These are phyloP conservation scores for Phytopythium delawarense DNA, from an alignment of 352 stramenopile genomes.

Conservation along the genomic window DNA sequence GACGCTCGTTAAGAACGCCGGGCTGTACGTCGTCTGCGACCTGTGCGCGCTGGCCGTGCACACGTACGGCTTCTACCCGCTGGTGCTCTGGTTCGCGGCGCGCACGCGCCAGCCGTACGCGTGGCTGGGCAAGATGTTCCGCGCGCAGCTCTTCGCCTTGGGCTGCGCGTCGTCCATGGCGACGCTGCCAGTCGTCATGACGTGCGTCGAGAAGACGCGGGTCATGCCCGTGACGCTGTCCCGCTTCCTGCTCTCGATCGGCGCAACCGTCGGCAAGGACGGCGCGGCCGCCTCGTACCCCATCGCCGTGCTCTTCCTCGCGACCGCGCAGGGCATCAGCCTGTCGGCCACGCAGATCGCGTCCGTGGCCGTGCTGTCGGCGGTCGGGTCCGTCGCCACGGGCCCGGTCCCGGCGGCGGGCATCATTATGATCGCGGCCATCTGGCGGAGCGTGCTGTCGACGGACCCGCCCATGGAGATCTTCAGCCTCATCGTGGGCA, in stretches of 20 bases:
- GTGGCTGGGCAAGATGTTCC: slow-evolving; percentile 44
- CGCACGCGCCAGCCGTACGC: slow-evolving; percentile 44
- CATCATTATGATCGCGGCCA: slow-evolving; percentile 66
- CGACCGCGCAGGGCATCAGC: slow-evolving; percentile 15
- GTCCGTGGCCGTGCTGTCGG: slow-evolving; percentile 32
- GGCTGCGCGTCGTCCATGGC: slow-evolving; percentile 71
- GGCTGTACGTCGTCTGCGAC: slow-evolving; percentile 42
- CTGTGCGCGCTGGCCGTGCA: slow-evolving; percentile 30
- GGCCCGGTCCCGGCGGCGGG: slow-evolving; percentile 58
- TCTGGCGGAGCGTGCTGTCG: slow-evolving; percentile 59
- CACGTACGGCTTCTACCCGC: slow-evolving; percentile 39
- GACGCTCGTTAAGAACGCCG: slow-evolving; percentile 7
- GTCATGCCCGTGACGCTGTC: slow-evolving; percentile 43
- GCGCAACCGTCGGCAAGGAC: slow-evolving; percentile 59
- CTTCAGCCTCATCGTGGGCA: slow-evolving; percentile 53
- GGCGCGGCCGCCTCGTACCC: slow-evolving; percentile 66
- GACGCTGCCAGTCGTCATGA: slow-evolving; percentile 60
- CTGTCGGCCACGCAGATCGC: slow-evolving; percentile 22
- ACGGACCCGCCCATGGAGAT: slow-evolving; percentile 30
- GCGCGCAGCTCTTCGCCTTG: slow-evolving; percentile 64
- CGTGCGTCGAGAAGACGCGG: slow-evolving; percentile 43
- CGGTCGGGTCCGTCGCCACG: slow-evolving; percentile 60
- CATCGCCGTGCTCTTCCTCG: slow-evolving; percentile 68
- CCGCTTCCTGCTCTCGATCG: slow-evolving; percentile 59
- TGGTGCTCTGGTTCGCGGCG: slow-evolving; percentile 31